Base-by-base conservation (phyloP, 1,139 yeast species). In the Tardiomyces digboiensis region DNA sequence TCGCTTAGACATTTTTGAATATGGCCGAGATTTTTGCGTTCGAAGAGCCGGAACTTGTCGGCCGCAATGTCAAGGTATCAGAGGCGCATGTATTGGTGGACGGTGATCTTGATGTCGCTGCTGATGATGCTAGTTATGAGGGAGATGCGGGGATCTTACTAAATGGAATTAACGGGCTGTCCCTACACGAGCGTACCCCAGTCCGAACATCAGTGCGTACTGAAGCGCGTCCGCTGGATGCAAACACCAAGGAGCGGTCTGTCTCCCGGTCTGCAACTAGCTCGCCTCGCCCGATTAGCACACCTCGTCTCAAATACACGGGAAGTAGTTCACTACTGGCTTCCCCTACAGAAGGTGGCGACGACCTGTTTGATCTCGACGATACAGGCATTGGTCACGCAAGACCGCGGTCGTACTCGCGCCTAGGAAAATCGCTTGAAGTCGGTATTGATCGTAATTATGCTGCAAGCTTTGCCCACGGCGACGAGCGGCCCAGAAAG, bases 391-490 rank as follows among this genome's bases (percentile, higher is more conserved):
- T 13, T 23, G 29, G 13, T 8, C 29, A 13, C 12, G 29, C 29
- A 8, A 13, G 12, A 8, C 29, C 12, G 29, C 29, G 29, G 29
- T 13, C 12, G 29, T 23, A 13, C 29, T 23, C 64, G n/a, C 60
- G 75, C 42, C 56, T 70, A 8, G 78, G 78, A 1, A 60, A 68
- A 6, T 70, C 78, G 1, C 69, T 71, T 48, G 74, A 72, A 48
- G 72, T 76, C 21, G 72, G 68, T 7, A 64, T 75, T 37, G 72
- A 68, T 19, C 49, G 52, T 29, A 56, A 59, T 23, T 66, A 61
- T 44, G 56, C 64, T 22, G 60, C 66, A 16, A 56, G 61, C 39
- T 52, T 50, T 42, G 57, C 60, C 8, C 48, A 46, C 19, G 33
- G 19, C 13, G 40, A 38, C 40, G 42, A 21, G 23, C 20, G n/a